Percentiles rank a stretch among this genome's conserved stretches.
phyloP scores from a whole-genome alignment of 1,284 basidiomycete species.

The Ustilago cynodontis region DNA sequence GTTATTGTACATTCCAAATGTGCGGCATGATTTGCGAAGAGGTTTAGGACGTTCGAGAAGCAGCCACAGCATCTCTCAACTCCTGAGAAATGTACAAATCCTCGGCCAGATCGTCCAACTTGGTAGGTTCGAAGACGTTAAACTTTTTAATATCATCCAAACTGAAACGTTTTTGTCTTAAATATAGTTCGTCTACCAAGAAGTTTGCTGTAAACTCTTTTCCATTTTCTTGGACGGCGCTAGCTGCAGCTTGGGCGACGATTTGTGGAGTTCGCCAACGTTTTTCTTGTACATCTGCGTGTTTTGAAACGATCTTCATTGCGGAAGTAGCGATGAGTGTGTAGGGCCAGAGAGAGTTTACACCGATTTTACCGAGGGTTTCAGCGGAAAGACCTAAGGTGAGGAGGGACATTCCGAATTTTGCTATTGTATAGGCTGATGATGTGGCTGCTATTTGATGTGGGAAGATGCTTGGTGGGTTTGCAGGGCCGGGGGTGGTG shows the following conservation, averaged over 20 bases:
- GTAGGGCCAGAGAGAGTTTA: conserved; percentile 64
- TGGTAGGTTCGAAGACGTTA: conserved; percentile 34
- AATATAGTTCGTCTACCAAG: conserved; percentile 67
- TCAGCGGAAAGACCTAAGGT: conserved; percentile 66
- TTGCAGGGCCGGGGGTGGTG: conserved; percentile 39
- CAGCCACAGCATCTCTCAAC: conserved; percentile 54
- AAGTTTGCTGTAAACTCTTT: conserved; percentile 45
- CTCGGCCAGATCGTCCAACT: conserved; percentile 54
- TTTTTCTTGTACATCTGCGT: conserved; percentile 52
- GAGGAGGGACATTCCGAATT: conserved; percentile 66
- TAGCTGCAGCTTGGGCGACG: conserved; percentile 63
- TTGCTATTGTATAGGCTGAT: conserved; percentile 65
- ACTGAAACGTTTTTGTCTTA: conserved; percentile 52
- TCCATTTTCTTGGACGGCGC: conserved; percentile 57
- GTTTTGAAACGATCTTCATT: conserved; percentile 61
- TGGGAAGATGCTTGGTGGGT: conserved; percentile 36
- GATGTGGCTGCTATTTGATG: conserved; percentile 43
- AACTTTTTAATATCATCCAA: conserved; percentile 42
- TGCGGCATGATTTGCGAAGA: too few species aligned
- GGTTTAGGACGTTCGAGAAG: conserved; percentile 11
- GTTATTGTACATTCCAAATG: too few species aligned
- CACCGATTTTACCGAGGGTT: conserved; percentile 47
- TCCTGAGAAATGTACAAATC: conserved; percentile 66
- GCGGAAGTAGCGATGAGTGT: conserved; percentile 61
- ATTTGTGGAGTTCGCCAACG: conserved; percentile 58